Evolutionary conservation across 768 basidiomycete species (phyloP), one percentile per base, ranked within the genome.

Genomic region (Filobasidium wieringae): DNA sequence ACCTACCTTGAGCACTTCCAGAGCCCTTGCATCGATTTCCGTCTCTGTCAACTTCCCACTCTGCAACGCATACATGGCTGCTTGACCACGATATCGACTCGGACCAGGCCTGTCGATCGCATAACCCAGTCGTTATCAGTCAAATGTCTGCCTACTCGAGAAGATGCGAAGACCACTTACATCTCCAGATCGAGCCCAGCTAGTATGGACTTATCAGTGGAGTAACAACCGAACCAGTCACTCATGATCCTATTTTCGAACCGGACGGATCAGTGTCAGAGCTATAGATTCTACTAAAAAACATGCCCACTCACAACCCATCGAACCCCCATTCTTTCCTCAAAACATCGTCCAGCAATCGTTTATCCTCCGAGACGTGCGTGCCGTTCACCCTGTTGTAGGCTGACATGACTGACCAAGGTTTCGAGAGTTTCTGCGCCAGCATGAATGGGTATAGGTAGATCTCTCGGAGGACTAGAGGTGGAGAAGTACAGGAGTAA

Each of bases 151-250:
- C 8, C 8, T 8, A 9, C 7, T 8, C 9, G 7, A 43, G 19
- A 14, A 19, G 19, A 8, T 43, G 15, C 19, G 41, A 43, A 14
- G 41, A 19, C 9, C 11, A 22, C 41, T 8, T 19, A 43, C 66
- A 70, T 67, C 47, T 70, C 70, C 26, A 69, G 57, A 63, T 84
- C 81, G 11, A 84, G 68, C 0, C 83, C 82, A 9, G 82, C 82
- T 56, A 80, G 80, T 65, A 84, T 79, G 53, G 77, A 73, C 19
- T 78, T 76, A 62, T 82, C 82, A 30, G 86, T 75, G 53, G 81
- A 80, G 74, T 87, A 87, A 1, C 79, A 74, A 1, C 87, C 86
- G 30, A 70, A 85, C 76, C 75, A 82, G 72, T 2, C 84, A 84
- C n/a, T 82, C 76, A 63, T 80, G 85, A 37, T 80, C 8, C 41